These are phyloP conservation scores for Omphalotus guepiniiformis DNA, from an alignment of 768 basidiomycete species.

Conservation along the genomic window DNA sequence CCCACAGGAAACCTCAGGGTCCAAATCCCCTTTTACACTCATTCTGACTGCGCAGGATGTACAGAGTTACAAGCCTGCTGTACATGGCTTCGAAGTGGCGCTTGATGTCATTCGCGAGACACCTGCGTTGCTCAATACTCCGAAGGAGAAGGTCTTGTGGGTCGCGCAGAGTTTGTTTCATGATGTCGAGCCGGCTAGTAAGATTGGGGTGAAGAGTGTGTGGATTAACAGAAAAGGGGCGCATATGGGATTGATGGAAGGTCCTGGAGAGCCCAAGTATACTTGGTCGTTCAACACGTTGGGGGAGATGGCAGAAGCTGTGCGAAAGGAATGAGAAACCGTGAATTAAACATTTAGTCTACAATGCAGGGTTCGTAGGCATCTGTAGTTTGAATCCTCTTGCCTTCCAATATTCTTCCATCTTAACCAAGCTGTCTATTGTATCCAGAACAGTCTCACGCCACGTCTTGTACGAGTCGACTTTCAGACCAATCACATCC, in stretches of 20 bases:
- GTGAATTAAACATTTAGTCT: too few relatives aligned
- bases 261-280: conserved; percentile 29
- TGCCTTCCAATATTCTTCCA: background rate
- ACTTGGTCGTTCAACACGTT: conserved; percentile 56
- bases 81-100: conserved; percentile 47
- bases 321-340: conserved; percentile 38
- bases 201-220: conserved; percentile 51
- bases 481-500: background rate
- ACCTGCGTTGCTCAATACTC: conserved; percentile 31
- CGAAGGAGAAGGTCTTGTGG: conserved; percentile 48
- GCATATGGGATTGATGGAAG: conserved; percentile 15
- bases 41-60: conserved; percentile 70
- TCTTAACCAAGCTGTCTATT: conserved; percentile 11
- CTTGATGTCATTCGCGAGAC: conserved; percentile 41
- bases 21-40: conserved; percentile 58
- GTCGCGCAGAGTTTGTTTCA: conserved; percentile 67
- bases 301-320: conserved; percentile 55
- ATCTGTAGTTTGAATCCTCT: background rate
- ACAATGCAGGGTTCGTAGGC: too few relatives aligned
- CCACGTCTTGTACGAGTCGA: conserved; percentile 9
- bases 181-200: conserved; percentile 60
- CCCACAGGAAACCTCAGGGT: conserved; percentile 34
- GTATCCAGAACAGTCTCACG: conserved; percentile 13
- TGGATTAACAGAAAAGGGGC: conserved; percentile 63
- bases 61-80: conserved; percentile 68